These are phyloP conservation scores for Zygosaccharomyces rouxii DNA, from an alignment of 805 yeast genomes.

Conservation along the genomic window DNA sequence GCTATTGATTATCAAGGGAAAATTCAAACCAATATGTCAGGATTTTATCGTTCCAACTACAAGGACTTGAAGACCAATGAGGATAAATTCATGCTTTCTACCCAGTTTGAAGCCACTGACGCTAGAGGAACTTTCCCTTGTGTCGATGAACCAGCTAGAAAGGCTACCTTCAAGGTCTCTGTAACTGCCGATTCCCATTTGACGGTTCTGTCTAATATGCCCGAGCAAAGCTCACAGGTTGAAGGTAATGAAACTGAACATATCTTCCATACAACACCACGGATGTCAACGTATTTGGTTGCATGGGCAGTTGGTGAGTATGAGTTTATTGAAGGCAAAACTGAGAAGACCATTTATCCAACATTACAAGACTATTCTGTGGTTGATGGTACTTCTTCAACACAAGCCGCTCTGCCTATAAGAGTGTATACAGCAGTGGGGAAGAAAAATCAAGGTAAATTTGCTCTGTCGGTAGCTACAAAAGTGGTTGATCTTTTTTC, in stretches of 20 bases:
- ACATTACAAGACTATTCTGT: conserved; percentile 13
- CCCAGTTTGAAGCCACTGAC: conserved; percentile 66
- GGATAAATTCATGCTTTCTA: conserved; percentile 28
- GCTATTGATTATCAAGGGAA: conserved; percentile 50
- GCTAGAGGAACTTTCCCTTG: conserved; percentile 76
- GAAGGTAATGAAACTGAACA: conserved; percentile 43
- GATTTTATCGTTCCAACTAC: conserved; percentile 66
- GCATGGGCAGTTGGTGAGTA: conserved; percentile 72
- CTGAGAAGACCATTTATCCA: conserved; percentile 30
- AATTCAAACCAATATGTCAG: conserved; percentile 66
- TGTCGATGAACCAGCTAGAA: conserved; percentile 67
- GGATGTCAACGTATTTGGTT: conserved; percentile 69
- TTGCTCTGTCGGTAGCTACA: conserved; percentile 61
- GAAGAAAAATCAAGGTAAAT: conserved; percentile 56
- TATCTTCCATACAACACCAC: conserved; percentile 58
- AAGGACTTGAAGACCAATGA: conserved; percentile 39
- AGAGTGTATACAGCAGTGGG: conserved; percentile 58
- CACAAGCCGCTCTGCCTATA: conserved; percentile 48
- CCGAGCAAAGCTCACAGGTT: conserved; percentile 40
- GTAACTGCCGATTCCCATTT: conserved; percentile 48
- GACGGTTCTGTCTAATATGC: conserved; percentile 68
- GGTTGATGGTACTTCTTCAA: conserved; percentile 13
- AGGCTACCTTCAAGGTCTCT: conserved; percentile 59
- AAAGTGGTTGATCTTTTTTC: conserved; percentile 63
- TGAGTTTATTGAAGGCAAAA: conserved; percentile 51